These are phyloP conservation scores for Tricholoma bakamatsutake DNA, from an alignment of 768 basidiomycete genomes.

Conservation along the genomic window DNA sequence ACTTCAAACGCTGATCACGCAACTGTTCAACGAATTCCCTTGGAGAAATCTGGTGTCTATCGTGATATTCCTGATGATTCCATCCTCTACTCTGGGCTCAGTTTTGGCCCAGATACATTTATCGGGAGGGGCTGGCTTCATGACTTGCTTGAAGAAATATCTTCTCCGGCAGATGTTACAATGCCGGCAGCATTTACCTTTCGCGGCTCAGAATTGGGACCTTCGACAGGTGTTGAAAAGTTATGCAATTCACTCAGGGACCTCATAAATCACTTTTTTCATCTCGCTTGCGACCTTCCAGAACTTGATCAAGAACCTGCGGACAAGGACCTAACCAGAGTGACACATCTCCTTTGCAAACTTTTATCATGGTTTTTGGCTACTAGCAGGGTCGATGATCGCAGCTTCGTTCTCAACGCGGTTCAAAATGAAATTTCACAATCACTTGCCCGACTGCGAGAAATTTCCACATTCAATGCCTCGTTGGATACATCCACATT, in stretches of 20 bases:
- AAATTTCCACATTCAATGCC: slow-evolving; percentile 24
- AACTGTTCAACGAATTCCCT: background rate
- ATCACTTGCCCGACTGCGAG: slow-evolving; percentile 33
- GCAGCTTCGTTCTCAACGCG: slow-evolving; percentile 21
- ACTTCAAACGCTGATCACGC: background rate
- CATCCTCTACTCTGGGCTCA: slow-evolving; percentile 39
- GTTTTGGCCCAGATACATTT: slow-evolving; percentile 47
- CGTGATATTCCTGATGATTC: slow-evolving; percentile 37
- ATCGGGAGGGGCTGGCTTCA: slow-evolving; percentile 55
- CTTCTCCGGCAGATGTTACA: slow-evolving; percentile 17
- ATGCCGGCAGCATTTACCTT: slow-evolving; percentile 26
- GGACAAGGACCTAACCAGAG: slow-evolving; percentile 31
- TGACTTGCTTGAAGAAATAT: slow-evolving; percentile 43
- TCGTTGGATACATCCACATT: slow-evolving; percentile 35
- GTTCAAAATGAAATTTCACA: slow-evolving; percentile 32
- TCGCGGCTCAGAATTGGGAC: slow-evolving; percentile 38
- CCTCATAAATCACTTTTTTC: slow-evolving; percentile 38
- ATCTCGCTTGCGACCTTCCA: slow-evolving; percentile 31
- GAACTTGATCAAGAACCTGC: slow-evolving; percentile 25
- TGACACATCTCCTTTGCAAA: slow-evolving; percentile 36
- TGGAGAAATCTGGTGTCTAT: background rate
- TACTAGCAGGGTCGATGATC: slow-evolving; percentile 28
- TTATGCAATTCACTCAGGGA: slow-evolving; percentile 42
- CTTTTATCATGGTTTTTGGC: slow-evolving; percentile 41
- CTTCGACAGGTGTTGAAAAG: slow-evolving; percentile 34